These are phyloP conservation scores for Pythium coloratum DNA, from an alignment of 352 stramenopile species.

Conservation along the genomic window DNA sequence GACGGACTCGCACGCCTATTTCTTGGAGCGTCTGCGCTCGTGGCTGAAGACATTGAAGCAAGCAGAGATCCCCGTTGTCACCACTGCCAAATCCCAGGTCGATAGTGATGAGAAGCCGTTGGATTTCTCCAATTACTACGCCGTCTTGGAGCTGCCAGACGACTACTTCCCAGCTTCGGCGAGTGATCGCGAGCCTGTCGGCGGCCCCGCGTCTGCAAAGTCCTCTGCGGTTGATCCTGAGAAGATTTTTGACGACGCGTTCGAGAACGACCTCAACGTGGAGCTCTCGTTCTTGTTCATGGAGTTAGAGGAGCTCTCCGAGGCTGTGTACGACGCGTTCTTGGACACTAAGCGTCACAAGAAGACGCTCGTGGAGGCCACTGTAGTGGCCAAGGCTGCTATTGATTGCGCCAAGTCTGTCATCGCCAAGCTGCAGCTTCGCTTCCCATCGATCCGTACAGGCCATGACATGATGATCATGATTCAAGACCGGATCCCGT, in stretches of 20 bases:
- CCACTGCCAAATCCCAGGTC: not conserved
- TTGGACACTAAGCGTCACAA: conserved; percentile 34
- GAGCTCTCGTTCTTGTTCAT: conserved; percentile 32
- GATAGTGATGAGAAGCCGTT: not conserved
- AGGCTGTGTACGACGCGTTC: conserved; percentile 28
- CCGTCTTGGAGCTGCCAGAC: not conserved
- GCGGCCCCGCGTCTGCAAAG: not conserved
- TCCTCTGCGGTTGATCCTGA: not conserved
- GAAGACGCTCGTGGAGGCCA: conserved; percentile 37
- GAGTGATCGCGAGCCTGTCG: not conserved
- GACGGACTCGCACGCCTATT: not conserved
- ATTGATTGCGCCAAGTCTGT: conserved; percentile 24
- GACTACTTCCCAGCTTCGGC: not conserved
- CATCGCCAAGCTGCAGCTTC: conserved; percentile 27
- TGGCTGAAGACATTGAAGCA: not conserved
- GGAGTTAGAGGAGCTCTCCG: conserved; percentile 26
- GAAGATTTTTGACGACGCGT: not conserved
- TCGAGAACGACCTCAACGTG: conserved; percentile 25
- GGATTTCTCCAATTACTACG: conserved; percentile 1
- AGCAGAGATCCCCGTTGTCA: not conserved
- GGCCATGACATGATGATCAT: conserved; percentile 8
- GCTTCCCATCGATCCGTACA: conserved; percentile 13
- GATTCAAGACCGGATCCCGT: not conserved
- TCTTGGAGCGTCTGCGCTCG: not conserved
- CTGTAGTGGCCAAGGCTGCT: conserved; percentile 29